Evolutionary conservation across 768 basidiomycete genomes (phyloP), one percentile per base, ranked within the genome.

Genomic region (Mycena rosella): DNA sequence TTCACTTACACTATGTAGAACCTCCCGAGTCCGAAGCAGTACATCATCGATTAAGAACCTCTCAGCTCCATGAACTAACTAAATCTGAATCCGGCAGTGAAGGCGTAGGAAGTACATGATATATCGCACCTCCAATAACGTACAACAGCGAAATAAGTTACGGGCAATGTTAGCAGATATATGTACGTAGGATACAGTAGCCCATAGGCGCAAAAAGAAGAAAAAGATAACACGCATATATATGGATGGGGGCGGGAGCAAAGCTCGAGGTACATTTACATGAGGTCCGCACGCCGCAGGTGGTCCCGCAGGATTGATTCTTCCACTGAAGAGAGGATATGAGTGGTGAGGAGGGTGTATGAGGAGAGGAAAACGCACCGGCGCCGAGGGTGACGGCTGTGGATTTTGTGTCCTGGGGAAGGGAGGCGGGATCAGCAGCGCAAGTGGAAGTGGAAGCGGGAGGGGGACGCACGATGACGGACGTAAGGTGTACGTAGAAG

Each of bases 401-500:
- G 9, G 91, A 87, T 69, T 87, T 84, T 1, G 91, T 93, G 71
- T 94, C 92, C 92, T 94, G 73, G 40, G 60, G 60, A 15, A 65
- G 61, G n/a, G n/a, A 63, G 15, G 22, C 29, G 51, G 34, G n/a
- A 60, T 74, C 55, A 74, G 56, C 38, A 61, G 59, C 40, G 36
- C 13, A 9, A 44, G 47, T 2, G 22, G 26, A 38, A 38, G 26
- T 34, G 7, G 34, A 63, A 27, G 62, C 8, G 61, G 53, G 58
- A 34, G 57, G 38, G 55, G 69, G 24, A 84, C 91, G 78, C 74
- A 94, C 92, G 68, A 94, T 87, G 55, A 93, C 91, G 55, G 91
- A 91, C 38, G 93, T 94, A 42, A 91, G 82, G 81, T 93, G 90
- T 58, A 89, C 84, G 71, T 88, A 91, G 77, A 92, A 92, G 0